Evolutionary conservation across 2,329 filamentous ascomycete species (phyloP), one percentile per base, ranked within the genome.

Genomic region (Metarhizium sp.): DNA sequence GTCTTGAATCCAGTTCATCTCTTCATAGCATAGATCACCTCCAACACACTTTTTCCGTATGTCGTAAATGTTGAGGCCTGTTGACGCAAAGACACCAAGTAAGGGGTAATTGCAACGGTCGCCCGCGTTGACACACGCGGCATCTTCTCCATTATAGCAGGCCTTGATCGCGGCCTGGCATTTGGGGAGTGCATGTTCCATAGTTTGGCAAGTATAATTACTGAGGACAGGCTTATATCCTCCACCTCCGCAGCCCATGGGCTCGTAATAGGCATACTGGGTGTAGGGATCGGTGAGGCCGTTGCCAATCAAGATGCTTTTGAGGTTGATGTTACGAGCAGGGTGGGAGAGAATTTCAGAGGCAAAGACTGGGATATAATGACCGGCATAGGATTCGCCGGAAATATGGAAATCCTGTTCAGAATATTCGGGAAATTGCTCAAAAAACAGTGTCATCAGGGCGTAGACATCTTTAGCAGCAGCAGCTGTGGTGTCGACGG

Each of bases 391-490:
- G 2, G 90, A 95, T 76, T 95, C 91, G 70, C 91, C 92, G 59
- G 91, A 86, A 73, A 96, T 95, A 79, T 97, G 92, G 84, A 99
- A 97, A 74, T 92, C 86, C 74, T 96, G 92, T 69, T 85, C 80
- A 49, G 90, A 82, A 69, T 97, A 97, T 74, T 97, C 82, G 57
- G 94, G 92, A 81, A 97, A 97, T 72, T 96, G 88, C 75, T 95
- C 87, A 82, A 97, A 97, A 84, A 99, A 99, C 62, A 97, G 87
- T 43, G 92, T 94, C 62, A 99, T 78, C 59, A 97, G 86, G 61
- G 92, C 92, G 68, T 96, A 97, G 64, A 97, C 86, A 67, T 97
- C 94, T 82, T 97, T 96, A 76, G 90, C 90, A 50, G 92, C 94
- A 61, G 92, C 92, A 59, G 94, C 83, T 25, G 92, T 97, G 80